These are phyloP conservation scores for Pseudognaphalium luteoalbum DNA, from an alignment of 129 eudicot genomes.

Conservation along the genomic window DNA sequence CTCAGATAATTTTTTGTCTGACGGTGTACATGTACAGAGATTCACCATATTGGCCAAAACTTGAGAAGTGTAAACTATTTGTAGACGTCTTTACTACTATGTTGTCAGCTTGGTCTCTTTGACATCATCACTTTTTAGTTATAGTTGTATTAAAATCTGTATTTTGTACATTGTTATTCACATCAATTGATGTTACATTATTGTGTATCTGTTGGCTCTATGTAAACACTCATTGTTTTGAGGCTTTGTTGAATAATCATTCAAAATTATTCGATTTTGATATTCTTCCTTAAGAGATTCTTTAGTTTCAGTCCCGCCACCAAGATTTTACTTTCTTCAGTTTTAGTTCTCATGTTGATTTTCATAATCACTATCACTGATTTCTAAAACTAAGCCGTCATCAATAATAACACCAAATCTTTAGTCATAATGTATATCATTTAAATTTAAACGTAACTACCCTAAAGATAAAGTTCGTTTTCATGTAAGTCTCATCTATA, in stretches of 20 bases:
- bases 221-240: not conserved
- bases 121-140: not conserved
- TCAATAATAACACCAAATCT: not conserved
- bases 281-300: not conserved
- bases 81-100: too few species aligned
- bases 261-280: not conserved
- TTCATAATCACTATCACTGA: slow-evolving; percentile 5
- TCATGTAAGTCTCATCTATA: too few species aligned
- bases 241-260: not conserved
- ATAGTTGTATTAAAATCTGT: not conserved
- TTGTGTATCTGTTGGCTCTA: not conserved
- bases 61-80: too few species aligned
- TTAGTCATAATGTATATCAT: not conserved
- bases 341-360: not conserved
- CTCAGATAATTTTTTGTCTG: too few species aligned
- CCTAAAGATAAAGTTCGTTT: not conserved
- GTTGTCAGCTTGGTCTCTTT: not conserved
- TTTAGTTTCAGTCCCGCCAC: not conserved
- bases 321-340: not conserved
- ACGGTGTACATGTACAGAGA: too few species aligned
- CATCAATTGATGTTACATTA: not conserved
- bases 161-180: not conserved
- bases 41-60: too few species aligned
- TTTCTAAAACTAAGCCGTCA: not conserved
- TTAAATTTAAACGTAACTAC: not conserved